A percentile compares a stretch with the other conserved stretches of the same genome.
phyloP scores from a whole-genome alignment of 495 filamentous ascomycete species.

The Penicillium nucicola region DNA sequence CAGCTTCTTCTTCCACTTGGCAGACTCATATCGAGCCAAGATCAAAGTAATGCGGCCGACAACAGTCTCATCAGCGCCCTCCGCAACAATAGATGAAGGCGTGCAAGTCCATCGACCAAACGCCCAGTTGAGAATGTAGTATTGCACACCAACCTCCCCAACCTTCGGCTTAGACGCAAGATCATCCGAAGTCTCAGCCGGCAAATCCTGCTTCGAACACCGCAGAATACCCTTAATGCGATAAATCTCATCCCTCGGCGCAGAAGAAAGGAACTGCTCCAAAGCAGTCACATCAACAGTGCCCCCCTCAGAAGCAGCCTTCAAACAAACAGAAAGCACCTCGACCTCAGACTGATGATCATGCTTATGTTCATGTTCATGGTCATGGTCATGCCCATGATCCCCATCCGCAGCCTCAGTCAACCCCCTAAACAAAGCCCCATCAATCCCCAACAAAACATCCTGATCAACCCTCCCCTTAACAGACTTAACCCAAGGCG shows the following conservation, averaged over 20 bases:
- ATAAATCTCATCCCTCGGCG: slow-evolving; percentile 89
- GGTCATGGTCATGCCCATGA: slow-evolving; percentile 8
- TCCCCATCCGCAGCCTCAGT: slow-evolving; percentile 24
- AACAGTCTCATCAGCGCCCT: slow-evolving; percentile 39
- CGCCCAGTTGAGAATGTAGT: slow-evolving; percentile 94
- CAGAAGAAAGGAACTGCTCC: slow-evolving; percentile 59
- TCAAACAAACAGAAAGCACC: slow-evolving; percentile 74
- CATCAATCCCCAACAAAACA: slow-evolving; percentile 84
- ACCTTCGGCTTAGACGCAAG: slow-evolving; percentile 9
- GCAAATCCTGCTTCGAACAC: slow-evolving; percentile 46
- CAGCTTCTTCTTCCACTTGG: slow-evolving; percentile 84
- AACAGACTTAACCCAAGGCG: slow-evolving; percentile 76
- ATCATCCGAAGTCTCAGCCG: slow-evolving; percentile 57
- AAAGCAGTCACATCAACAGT: slow-evolving; percentile 65
- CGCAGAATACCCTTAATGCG: slow-evolving; percentile 87
- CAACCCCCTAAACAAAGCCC: slow-evolving; percentile 61
- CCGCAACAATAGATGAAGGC: slow-evolving; percentile 43
- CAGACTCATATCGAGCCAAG: slow-evolving; percentile 77
- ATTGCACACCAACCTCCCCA: slow-evolving; percentile 8
- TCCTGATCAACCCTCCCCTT: slow-evolving; percentile 70
- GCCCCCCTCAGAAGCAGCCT: slow-evolving; percentile 23
- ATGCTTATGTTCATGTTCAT: slow-evolving; percentile 24
- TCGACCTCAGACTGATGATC: slow-evolving; percentile 84
- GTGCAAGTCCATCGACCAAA: slow-evolving; percentile 95
- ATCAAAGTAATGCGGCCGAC: slow-evolving; percentile 79